Percentiles rank a stretch among this genome's conserved stretches.
Evolutionary conservation across 768 basidiomycete genomes (phyloP).

Genomic region (Artomyces pyxidatus): DNA sequence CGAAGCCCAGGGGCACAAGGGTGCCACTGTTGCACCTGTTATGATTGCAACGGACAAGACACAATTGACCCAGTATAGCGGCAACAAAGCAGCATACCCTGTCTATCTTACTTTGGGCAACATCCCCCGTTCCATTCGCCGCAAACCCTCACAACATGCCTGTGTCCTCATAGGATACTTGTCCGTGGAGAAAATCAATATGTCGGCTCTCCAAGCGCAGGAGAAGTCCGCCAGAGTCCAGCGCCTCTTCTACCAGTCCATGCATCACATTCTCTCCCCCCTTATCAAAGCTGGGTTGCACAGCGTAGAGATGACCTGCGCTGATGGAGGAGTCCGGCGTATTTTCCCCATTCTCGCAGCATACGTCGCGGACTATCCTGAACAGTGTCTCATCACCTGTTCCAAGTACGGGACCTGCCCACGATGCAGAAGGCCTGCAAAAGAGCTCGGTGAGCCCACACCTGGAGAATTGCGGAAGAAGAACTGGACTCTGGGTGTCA

Average conservation of each 20-base stretch:
- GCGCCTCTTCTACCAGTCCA: slow-evolving; percentile 16
- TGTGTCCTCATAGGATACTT: slow-evolving; percentile 21
- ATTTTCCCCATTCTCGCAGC: slow-evolving; percentile 17
- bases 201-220: not conserved
- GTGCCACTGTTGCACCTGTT: slow-evolving; percentile 13
- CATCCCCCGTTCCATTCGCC: slow-evolving; percentile 16
- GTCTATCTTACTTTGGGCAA: slow-evolving; percentile 25
- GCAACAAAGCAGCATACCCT: slow-evolving; percentile 19
- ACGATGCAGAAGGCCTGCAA: not conserved
- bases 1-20: too few relatives aligned
- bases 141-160: slow-evolving; percentile 12
- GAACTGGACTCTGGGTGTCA: not conserved
- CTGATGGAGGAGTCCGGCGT: slow-evolving; percentile 11
- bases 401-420: not conserved
- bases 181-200: slow-evolving; percentile 13
- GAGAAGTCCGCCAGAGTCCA: not conserved
- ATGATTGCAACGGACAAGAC: slow-evolving; percentile 18
- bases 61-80: slow-evolving; percentile 13
- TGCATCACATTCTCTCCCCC: slow-evolving; percentile 11
- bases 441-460: not conserved
- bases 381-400: slow-evolving; percentile 16
- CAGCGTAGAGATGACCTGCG: slow-evolving; percentile 14
- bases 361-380: slow-evolving; percentile 18
- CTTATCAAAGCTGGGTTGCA: slow-evolving; percentile 10
- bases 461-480: not conserved